phyloP scores from a whole-genome alignment of 2,329 filamentous ascomycete species.

The Fusarium albosuccineum region DNA sequence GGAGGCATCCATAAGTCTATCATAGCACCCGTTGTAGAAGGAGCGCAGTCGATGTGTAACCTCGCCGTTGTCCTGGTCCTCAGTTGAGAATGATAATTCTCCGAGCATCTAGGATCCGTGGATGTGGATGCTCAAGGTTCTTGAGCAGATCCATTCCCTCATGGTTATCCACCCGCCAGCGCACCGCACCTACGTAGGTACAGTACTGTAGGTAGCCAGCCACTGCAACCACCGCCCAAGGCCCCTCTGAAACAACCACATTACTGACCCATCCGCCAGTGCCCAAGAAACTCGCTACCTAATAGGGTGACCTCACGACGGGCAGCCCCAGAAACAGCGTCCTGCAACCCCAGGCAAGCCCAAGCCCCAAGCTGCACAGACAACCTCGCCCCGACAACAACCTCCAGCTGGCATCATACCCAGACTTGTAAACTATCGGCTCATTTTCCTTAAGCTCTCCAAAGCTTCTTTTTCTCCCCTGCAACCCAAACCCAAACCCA shows the following conservation, averaged over 20 bases:
- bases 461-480: neutral
- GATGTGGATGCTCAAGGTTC: neutral
- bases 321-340: conserved; percentile 11
- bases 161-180: neutral
- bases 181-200: no score
- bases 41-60: no score
- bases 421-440: conserved; percentile 9
- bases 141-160: neutral
- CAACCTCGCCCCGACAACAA: conserved; percentile 16
- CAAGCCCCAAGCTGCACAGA: conserved; percentile 14
- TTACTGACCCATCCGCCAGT: neutral
- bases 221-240: neutral
- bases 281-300: neutral
- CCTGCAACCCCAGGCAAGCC: conserved; percentile 12
- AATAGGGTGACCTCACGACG: conserved; percentile 14
- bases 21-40: conserved; percentile 11
- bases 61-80: no score
- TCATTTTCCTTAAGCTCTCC: neutral
- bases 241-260: neutral
- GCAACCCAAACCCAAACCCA: neutral
- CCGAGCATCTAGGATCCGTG: no score
- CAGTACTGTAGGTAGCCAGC: no score
- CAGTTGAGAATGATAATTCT: no score
- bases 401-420: conserved; percentile 13
- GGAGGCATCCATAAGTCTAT: neutral